phyloP scores from a whole-genome alignment of 225 moss, liverwort and hornwort species.

The Ulota crispa region DNA sequence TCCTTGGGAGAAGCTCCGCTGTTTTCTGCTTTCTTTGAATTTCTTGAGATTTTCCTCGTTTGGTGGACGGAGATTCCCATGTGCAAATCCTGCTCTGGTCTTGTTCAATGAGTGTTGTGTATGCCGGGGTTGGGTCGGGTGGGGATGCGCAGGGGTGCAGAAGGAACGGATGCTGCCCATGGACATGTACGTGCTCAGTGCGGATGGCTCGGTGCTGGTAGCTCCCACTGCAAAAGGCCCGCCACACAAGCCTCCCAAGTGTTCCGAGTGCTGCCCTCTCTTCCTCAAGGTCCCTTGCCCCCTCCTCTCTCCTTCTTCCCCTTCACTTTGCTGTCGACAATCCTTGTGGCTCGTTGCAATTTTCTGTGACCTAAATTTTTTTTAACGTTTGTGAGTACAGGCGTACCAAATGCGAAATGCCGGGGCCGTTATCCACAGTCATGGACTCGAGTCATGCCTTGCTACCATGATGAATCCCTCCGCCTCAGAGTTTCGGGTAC shows the following conservation, averaged over 20 bases:
- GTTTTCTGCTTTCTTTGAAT: neutral
- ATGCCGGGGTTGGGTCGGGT: neutral
- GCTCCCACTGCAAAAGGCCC: constrained; percentile 65
- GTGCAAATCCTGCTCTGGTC: neutral
- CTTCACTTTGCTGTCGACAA: neutral
- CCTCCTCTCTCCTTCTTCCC: neutral
- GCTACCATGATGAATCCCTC: constrained; percentile 92
- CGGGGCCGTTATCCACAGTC: constrained; percentile 98
- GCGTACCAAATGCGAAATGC: constrained; percentile 88
- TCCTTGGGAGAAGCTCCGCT: neutral
- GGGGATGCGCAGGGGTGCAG: constrained; percentile 75
- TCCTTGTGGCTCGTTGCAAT: no score
- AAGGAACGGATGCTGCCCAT: constrained; percentile 87
- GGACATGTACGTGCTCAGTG: constrained; percentile 89
- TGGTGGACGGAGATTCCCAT: neutral
- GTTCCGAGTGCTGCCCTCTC: constrained; percentile 93
- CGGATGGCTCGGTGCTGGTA: constrained; percentile 68
- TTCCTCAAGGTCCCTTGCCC: constrained; percentile 77
- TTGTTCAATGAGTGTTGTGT: neutral
- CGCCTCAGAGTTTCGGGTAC: constrained; percentile 89
- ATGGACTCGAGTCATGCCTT: constrained; percentile 91
- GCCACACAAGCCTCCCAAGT: constrained; percentile 93
- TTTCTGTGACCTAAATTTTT: neutral
- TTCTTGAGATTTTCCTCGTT: neutral
- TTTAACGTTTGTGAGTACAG: constrained; percentile 33